These are phyloP conservation scores for Hyparrhenia diplandra DNA, from an alignment of 176 grass and related monocot genomes.

Conservation along the genomic window DNA sequence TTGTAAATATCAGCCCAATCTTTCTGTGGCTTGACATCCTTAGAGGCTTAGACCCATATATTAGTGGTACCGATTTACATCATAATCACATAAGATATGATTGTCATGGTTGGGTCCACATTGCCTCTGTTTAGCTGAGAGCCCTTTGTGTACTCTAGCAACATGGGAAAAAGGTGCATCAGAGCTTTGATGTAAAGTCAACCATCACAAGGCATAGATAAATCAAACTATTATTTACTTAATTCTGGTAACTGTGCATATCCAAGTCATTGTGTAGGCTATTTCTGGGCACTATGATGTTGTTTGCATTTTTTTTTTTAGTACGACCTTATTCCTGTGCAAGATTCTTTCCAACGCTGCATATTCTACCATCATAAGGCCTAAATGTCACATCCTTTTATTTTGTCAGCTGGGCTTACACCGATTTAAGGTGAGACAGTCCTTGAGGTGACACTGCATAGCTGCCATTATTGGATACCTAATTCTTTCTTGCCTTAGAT, in stretches of 20 bases:
- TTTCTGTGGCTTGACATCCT: not conserved
- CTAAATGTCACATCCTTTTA: not conserved
- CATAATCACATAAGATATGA: not conserved
- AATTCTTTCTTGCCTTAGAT: slow-evolving; percentile 6
- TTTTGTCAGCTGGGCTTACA: not conserved
- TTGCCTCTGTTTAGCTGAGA: not conserved
- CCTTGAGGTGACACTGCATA: not conserved
- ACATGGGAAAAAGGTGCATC: not conserved
- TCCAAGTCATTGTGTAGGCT: not conserved
- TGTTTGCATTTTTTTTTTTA: not conserved
- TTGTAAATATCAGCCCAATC: slow-evolving; percentile 5
- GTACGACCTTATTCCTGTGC: not conserved
- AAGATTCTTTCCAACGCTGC: not conserved
- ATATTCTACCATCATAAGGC: not conserved
- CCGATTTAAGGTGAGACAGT: not conserved
- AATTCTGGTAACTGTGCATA: not conserved
- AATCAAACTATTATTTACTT: not conserved
- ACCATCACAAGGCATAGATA: not conserved
- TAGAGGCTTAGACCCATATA: not conserved
- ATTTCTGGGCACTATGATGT: not conserved
- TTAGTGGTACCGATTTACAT: not conserved
- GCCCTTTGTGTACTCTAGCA: not conserved
- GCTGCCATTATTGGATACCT: not conserved
- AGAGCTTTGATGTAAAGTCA: not conserved
- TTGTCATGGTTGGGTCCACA: not conserved